Evolutionary conservation across 371 early-diverging fungal species (phyloP).

Genomic region (Mortierella sp.): DNA sequence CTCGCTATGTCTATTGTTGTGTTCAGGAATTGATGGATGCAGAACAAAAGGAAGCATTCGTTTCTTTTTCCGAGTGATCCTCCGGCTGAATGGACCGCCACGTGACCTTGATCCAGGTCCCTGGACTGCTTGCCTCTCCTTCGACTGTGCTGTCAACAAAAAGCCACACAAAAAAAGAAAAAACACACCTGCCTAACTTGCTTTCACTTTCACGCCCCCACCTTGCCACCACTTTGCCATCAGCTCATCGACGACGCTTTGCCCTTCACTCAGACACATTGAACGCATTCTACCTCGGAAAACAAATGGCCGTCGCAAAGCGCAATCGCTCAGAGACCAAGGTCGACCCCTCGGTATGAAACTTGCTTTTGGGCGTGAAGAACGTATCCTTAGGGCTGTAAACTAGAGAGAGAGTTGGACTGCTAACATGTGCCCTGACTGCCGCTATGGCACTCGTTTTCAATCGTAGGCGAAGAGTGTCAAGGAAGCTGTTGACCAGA

Average conservation of each 20-base stretch:
- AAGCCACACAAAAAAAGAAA: not conserved
- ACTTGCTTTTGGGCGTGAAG: no score
- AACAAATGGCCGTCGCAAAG: constrained; percentile 46
- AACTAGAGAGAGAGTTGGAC: not conserved
- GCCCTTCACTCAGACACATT: not conserved
- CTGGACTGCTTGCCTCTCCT: not conserved
- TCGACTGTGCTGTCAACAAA: not conserved
- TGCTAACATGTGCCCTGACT: not conserved
- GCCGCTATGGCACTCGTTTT: not conserved
- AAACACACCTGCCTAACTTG: not conserved
- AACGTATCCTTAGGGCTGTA: no score
- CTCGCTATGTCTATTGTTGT: not conserved
- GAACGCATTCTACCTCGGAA: not conserved
- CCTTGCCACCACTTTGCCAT: not conserved
- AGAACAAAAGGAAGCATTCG: not conserved
- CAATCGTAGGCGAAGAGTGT: constrained; percentile 24
- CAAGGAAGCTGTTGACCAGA: constrained; percentile 57
- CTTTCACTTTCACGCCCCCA: not conserved
- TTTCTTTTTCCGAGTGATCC: constrained; percentile 14
- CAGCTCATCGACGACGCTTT: not conserved
- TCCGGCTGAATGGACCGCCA: not conserved
- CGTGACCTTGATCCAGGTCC: not conserved
- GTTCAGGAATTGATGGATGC: not conserved
- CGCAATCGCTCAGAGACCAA: constrained; percentile 32
- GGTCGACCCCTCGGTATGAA: constrained; percentile 25